These are phyloP conservation scores for Trichothecium roseum DNA, from an alignment of 2,329 filamentous ascomycete species.

Conservation along the genomic window DNA sequence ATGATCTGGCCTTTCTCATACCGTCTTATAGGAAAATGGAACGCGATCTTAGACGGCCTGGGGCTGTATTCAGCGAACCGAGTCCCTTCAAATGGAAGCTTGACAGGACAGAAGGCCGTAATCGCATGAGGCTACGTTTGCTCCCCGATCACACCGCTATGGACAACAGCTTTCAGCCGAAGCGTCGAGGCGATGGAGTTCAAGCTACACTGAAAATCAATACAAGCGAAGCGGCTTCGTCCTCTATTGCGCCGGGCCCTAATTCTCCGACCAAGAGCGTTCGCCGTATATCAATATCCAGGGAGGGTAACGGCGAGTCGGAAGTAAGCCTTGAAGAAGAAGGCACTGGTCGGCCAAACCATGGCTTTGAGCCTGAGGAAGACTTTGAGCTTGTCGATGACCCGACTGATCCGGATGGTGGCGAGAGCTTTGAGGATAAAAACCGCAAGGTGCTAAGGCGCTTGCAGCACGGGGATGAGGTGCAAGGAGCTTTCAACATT, in stretches of 20 bases:
- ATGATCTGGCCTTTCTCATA: conserved; percentile 70
- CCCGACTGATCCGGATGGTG: conserved; percentile 72
- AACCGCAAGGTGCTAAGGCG: conserved; percentile 96
- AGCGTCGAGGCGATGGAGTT: conserved; percentile 49
- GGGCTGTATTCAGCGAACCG: conserved; percentile 65
- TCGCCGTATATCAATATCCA: background rate
- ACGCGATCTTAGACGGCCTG: conserved; percentile 65
- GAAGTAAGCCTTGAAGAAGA: conserved; percentile 4
- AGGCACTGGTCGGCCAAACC: conserved; percentile 10
- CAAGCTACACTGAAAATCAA: conserved; percentile 24
- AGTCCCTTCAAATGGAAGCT: conserved; percentile 72
- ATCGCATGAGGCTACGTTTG: conserved; percentile 84
- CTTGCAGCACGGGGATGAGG: conserved; percentile 78
- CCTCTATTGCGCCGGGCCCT: conserved; percentile 9
- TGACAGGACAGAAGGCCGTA: conserved; percentile 89
- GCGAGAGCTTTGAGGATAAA: conserved; percentile 85
- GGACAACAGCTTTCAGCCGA: conserved; percentile 73
- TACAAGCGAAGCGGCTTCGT: conserved; percentile 6
- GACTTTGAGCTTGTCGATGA: conserved; percentile 96
- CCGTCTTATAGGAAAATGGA: conserved; percentile 71
- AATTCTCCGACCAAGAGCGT: conserved; percentile 9
- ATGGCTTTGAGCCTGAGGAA: conserved; percentile 52
- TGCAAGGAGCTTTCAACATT: conserved; percentile 90
- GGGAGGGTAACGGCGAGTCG: background rate
- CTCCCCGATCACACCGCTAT: conserved; percentile 64